A percentile compares a stretch with the other conserved stretches of the same genome.
phyloP scores from a whole-genome alignment of 2,329 filamentous ascomycete species.

The Aspergillus tanneri region DNA sequence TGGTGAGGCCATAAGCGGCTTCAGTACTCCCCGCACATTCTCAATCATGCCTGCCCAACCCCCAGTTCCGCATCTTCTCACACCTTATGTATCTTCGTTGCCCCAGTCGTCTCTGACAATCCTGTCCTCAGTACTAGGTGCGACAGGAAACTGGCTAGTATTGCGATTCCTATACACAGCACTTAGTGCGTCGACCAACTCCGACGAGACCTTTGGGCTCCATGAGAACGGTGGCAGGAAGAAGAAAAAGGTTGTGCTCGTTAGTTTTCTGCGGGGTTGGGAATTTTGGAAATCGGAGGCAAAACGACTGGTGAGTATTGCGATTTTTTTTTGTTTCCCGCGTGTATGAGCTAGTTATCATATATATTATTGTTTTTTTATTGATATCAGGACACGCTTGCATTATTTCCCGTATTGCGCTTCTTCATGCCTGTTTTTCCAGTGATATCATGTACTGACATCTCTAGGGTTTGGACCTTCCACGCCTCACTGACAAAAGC shows the following conservation, averaged over 20 bases:
- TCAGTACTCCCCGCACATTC: background rate
- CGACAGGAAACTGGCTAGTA: slow-evolving; percentile 58
- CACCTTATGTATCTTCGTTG: slow-evolving; percentile 38
- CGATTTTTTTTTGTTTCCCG: slow-evolving; percentile 1
- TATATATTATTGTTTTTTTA: slow-evolving; percentile 1
- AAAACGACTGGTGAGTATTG: slow-evolving; percentile 60
- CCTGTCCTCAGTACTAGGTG: slow-evolving; percentile 46
- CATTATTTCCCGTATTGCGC: background rate
- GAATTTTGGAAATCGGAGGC: slow-evolving; percentile 75
- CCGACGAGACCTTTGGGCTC: slow-evolving; percentile 21
- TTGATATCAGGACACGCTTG: background rate
- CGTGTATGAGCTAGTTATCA: background rate
- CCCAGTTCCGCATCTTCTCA: slow-evolving; percentile 41
- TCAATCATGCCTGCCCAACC: slow-evolving; percentile 40
- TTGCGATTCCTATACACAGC: slow-evolving; percentile 53
- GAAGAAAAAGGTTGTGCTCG: slow-evolving; percentile 63
- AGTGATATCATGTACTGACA: background rate
- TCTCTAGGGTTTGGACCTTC: slow-evolving; percentile 67
- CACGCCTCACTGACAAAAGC: slow-evolving; percentile 56
- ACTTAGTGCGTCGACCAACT: slow-evolving; percentile 31
- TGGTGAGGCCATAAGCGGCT: background rate
- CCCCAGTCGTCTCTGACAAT: slow-evolving; percentile 42
- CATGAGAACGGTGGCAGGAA: slow-evolving; percentile 30
- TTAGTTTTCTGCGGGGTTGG: slow-evolving; percentile 78
- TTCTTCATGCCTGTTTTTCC: background rate